Evolutionary conservation across 495 filamentous ascomycete species (phyloP).

Genomic region (Penicillium alfredii): DNA sequence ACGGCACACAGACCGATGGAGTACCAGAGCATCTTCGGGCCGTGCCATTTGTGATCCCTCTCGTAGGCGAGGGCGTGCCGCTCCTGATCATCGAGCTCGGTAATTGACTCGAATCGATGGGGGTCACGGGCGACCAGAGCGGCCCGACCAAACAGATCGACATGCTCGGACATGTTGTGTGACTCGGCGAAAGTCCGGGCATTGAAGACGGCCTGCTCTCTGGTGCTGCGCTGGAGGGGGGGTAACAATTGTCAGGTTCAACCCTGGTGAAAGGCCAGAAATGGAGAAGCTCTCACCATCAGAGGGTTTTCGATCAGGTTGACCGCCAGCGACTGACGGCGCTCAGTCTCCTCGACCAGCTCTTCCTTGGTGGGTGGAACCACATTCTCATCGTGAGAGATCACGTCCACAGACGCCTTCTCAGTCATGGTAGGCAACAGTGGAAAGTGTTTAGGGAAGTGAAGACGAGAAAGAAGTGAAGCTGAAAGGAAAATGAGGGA

Average conservation of each 20-base stretch:
- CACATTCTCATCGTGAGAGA: neutral
- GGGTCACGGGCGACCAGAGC: constrained; percentile 32
- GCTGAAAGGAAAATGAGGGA: too few species aligned
- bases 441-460: neutral
- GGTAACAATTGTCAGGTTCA: neutral
- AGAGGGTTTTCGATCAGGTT: constrained; percentile 43
- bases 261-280: neutral
- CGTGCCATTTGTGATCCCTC: constrained; percentile 32
- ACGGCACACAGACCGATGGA: constrained; percentile 29
- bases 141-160: constrained; percentile 36
- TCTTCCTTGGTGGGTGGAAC: neutral
- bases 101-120: constrained; percentile 7
- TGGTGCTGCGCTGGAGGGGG: constrained; percentile 26
- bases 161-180: constrained; percentile 36
- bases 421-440: neutral
- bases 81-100: constrained; percentile 21
- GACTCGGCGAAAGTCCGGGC: constrained; percentile 34
- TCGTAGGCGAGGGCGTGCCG: constrained; percentile 21
- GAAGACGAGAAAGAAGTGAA: too few species aligned
- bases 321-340: constrained; percentile 14
- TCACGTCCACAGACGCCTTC: neutral
- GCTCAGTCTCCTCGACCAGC: neutral
- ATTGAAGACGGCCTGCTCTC: constrained; percentile 27
- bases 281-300: constrained; percentile 25
- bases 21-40: constrained; percentile 30